These are phyloP conservation scores for Stephania yunnanensis DNA, from an alignment of 164 flowering plant genomes.

Conservation along the genomic window DNA sequence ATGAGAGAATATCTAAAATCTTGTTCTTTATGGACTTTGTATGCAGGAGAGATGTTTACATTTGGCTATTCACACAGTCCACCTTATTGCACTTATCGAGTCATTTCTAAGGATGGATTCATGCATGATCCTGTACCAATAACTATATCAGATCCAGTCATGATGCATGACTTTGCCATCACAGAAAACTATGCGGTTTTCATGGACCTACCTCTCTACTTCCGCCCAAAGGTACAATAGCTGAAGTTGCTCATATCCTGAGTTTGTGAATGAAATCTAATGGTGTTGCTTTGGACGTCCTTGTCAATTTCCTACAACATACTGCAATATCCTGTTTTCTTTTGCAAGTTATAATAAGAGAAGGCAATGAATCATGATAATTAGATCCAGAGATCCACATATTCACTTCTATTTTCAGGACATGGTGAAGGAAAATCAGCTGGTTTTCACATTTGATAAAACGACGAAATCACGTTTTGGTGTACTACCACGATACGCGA, in stretches of 20 bases:
- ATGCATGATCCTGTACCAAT: conserved; percentile 98
- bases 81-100: conserved; percentile 89
- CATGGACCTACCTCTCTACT: conserved; percentile 92
- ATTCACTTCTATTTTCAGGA: conserved; percentile 44
- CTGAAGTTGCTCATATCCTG: not conserved
- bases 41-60: conserved; percentile 96
- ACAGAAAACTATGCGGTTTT: conserved; percentile 90
- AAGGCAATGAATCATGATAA: not conserved
- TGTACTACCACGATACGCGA: conserved; percentile 91
- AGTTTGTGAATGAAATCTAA: not conserved
- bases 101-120: conserved; percentile 79
- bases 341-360: not conserved
- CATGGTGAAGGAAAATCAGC: conserved; percentile 78
- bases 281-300: not conserved
- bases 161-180: conserved; percentile 99
- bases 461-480: conserved; percentile 90
- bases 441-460: conserved; percentile 63
- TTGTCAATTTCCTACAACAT: not conserved
- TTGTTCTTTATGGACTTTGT: conserved; percentile 15
- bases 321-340: not conserved
- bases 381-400: not conserved
- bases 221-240: conserved; percentile 74
- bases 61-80: conserved; percentile 80
- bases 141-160: conserved; percentile 72
- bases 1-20: not conserved